These are phyloP conservation scores for Penicillium olsonii DNA, from an alignment of 2,329 filamentous ascomycete species.

Conservation along the genomic window DNA sequence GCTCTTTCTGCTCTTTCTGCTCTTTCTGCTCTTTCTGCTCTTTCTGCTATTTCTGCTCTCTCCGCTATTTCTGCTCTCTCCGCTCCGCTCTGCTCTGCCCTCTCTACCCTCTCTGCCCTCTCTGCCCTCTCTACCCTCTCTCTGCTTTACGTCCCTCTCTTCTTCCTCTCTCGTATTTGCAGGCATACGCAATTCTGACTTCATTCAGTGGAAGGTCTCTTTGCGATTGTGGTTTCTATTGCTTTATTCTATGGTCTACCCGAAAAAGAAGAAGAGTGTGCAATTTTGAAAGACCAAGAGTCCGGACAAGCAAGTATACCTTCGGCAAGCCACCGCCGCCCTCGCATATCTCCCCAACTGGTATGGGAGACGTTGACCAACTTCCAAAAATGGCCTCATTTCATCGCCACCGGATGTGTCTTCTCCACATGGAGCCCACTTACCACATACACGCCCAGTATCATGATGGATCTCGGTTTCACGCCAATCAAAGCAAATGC, in stretches of 20 bases:
- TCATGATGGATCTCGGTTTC: conserved; percentile 47
- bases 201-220: conserved; percentile 52
- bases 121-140: too few relatives aligned
- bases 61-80: too few relatives aligned
- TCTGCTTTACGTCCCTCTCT: too few relatives aligned
- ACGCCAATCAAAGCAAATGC: conserved; percentile 50
- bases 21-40: too few relatives aligned
- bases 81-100: too few relatives aligned
- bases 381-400: conserved; percentile 52
- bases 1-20: too few relatives aligned
- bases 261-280: neutral
- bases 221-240: conserved; percentile 45
- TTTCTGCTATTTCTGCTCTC: too few relatives aligned
- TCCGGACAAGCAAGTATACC: conserved; percentile 36
- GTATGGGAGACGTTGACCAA: conserved; percentile 50
- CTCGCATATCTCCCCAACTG: conserved; percentile 40
- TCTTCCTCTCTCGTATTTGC: too few relatives aligned
- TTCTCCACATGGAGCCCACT: conserved; percentile 57
- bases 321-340: conserved; percentile 30
- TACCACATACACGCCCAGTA: conserved; percentile 52
- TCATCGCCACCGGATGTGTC: conserved; percentile 52
- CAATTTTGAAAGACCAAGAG: neutral
- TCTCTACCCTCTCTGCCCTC: too few relatives aligned
- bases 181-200: too few relatives aligned
- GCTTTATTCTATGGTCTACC: conserved; percentile 43